Conservation (phyloP, 2,329 filamentous ascomycete genomes). For the Xylariales sp. region DNA sequence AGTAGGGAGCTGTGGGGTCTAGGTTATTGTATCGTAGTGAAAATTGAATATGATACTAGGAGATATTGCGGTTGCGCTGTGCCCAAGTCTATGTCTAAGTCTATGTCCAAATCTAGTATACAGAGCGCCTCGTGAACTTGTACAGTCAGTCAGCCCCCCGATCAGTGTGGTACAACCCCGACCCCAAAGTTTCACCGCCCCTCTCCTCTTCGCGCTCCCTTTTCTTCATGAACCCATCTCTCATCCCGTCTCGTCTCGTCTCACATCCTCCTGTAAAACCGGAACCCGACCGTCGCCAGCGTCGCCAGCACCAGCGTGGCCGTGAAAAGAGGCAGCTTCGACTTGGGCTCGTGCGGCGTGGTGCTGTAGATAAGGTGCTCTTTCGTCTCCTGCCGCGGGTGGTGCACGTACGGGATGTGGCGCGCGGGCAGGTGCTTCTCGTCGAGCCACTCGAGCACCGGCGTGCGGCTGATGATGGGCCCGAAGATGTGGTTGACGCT, state of each 20-base stretch:
- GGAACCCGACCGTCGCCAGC: slow-evolving; percentile 37
- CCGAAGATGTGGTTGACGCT: slow-evolving; percentile 32
- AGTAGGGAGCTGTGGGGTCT: not conserved
- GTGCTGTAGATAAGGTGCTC: not conserved
- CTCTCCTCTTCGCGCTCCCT: not conserved
- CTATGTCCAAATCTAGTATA: slow-evolving; percentile 8
- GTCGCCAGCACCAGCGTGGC: slow-evolving; percentile 33
- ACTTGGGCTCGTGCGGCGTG: not conserved
- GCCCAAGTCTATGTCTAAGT: not conserved
- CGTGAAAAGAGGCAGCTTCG: slow-evolving; percentile 22
- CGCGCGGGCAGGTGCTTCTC: slow-evolving; percentile 37
- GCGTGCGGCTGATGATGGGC: slow-evolving; percentile 35
- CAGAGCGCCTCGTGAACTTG: not conserved
- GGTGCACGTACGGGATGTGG: slow-evolving; percentile 41
- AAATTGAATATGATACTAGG: slow-evolving; percentile 11
- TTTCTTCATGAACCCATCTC: no score
- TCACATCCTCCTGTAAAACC: slow-evolving; percentile 37
- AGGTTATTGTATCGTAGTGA: not conserved
- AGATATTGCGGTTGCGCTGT: not conserved
- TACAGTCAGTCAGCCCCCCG: not conserved
- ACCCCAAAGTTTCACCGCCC: not conserved
- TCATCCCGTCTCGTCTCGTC: not conserved
- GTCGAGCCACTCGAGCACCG: slow-evolving; percentile 45
- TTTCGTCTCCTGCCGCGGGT: slow-evolving; percentile 12
- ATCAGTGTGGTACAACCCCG: not conserved